Percentiles rank a stretch among this genome's conserved stretches.
Evolutionary conservation across 202 grass and related monocot genomes (phyloP).

Genomic region (Brachypodium distachyon): DNA sequence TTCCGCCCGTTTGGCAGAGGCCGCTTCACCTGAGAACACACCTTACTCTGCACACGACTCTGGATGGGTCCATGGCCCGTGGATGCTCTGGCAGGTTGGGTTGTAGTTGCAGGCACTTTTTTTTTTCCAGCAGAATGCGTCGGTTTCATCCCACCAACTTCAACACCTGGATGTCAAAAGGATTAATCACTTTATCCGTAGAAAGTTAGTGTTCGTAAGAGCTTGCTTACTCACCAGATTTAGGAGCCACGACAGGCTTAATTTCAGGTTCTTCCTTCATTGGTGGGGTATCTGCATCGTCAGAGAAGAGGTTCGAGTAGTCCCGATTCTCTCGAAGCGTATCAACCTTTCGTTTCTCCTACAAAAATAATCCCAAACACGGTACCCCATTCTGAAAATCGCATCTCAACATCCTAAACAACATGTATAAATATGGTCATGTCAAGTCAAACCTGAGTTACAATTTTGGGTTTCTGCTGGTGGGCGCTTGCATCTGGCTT

Average conservation of each 20-base stretch:
- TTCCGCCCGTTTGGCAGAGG: background rate
- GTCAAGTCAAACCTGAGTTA: conserved; percentile 33
- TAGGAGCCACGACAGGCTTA: background rate
- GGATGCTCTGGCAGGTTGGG: background rate
- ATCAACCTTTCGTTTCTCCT: conserved; percentile 76
- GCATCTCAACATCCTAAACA: background rate
- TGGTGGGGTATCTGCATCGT: conserved; percentile 40
- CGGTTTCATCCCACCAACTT: background rate
- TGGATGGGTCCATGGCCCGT: background rate
- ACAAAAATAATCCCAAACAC: background rate
- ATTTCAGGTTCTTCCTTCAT: background rate
- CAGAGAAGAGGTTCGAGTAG: conserved; percentile 69
- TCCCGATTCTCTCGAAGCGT: conserved; percentile 61
- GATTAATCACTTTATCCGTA: background rate
- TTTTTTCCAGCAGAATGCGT: background rate
- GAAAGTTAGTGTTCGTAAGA: background rate
- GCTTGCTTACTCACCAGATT: background rate
- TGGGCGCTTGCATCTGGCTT: conserved; percentile 2
- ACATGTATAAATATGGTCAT: background rate
- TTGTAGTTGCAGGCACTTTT: background rate
- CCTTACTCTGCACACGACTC: background rate
- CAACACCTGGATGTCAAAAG: background rate
- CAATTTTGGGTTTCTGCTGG: conserved; percentile 36
- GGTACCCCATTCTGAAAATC: background rate
- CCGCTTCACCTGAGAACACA: background rate